Conservation (phyloP, 1,139 yeast genomes). For the Yamadazyma atmosphaerica region DNA sequence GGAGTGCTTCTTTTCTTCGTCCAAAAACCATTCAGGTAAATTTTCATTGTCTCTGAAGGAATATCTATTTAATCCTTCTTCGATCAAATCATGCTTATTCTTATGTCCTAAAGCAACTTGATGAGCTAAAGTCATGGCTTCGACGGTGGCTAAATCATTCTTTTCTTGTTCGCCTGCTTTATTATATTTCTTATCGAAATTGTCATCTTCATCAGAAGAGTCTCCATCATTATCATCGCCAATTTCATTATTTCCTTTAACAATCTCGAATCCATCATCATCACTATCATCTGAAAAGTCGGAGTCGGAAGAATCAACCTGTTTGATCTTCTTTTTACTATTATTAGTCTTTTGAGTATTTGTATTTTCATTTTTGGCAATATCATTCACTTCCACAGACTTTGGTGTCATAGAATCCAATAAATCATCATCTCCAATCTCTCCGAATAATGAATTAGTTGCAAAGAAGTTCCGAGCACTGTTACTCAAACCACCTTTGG, state of each 20-base stretch:
- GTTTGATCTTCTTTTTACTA: neutral
- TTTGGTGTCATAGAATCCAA: conserved; percentile 27
- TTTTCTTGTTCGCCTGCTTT: conserved; percentile 53
- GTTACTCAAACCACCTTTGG: conserved; percentile 57
- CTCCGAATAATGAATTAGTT: conserved; percentile 71
- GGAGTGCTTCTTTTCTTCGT: conserved; percentile 85
- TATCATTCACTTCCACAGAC: neutral
- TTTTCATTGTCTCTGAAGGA: conserved; percentile 90
- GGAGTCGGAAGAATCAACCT: conserved; percentile 13
- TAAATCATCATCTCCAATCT: conserved; percentile 50
- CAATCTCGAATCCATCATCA: conserved; percentile 52
- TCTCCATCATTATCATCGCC: conserved; percentile 31
- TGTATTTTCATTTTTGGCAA: neutral
- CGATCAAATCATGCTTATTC: conserved; percentile 77
- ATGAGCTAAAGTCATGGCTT: conserved; percentile 98
- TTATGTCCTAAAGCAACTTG: conserved; percentile 88
- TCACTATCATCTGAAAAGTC: conserved; percentile 19
- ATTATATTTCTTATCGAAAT: conserved; percentile 27
- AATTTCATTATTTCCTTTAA: conserved; percentile 34
- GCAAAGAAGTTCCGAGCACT: conserved; percentile 78
- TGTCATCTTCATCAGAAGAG: conserved; percentile 47
- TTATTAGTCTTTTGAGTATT: neutral
- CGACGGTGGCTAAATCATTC: conserved; percentile 86
- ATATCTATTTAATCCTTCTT: conserved; percentile 89
- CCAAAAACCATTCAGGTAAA: conserved; percentile 93